Evolutionary conservation across 225 moss, liverwort and hornwort species (phyloP).

Genomic region (Neckera pumila): DNA sequence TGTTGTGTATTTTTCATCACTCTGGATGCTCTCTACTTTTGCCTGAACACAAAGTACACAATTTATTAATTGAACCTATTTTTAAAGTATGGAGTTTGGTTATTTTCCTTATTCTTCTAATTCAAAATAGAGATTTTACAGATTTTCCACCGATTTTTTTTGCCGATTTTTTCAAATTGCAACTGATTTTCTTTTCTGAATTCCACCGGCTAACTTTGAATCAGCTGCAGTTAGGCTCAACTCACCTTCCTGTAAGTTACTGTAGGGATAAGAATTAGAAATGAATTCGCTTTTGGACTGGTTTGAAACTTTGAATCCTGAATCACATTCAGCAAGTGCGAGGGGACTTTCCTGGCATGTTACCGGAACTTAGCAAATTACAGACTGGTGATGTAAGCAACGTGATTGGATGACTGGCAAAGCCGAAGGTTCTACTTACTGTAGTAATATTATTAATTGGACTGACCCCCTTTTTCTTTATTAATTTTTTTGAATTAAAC

Average conservation of each 20-base stretch:
- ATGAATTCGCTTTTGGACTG: neutral
- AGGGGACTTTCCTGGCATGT: neutral
- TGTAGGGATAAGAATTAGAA: neutral
- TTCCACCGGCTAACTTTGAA: too few species aligned
- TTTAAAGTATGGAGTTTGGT: too few species aligned
- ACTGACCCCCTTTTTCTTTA: too few species aligned
- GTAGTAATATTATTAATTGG: neutral
- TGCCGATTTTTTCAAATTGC: too few species aligned
- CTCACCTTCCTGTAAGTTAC: neutral
- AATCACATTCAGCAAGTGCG: neutral
- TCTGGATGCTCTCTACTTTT: neutral
- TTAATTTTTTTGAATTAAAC: too few species aligned
- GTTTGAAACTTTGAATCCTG: neutral
- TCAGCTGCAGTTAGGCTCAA: too few species aligned
- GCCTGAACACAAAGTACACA: neutral
- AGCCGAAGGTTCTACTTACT: neutral
- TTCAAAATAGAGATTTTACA: too few species aligned
- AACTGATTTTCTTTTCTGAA: too few species aligned
- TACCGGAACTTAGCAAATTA: neutral
- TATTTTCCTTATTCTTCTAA: too few species aligned
- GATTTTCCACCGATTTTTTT: too few species aligned
- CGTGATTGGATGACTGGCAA: neutral
- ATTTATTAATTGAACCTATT: neutral
- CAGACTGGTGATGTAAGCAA: neutral
- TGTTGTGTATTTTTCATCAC: neutral